These are phyloP conservation scores for Dillenia suffruticosa DNA, from an alignment of 164 flowering plant species.

Conservation along the genomic window DNA sequence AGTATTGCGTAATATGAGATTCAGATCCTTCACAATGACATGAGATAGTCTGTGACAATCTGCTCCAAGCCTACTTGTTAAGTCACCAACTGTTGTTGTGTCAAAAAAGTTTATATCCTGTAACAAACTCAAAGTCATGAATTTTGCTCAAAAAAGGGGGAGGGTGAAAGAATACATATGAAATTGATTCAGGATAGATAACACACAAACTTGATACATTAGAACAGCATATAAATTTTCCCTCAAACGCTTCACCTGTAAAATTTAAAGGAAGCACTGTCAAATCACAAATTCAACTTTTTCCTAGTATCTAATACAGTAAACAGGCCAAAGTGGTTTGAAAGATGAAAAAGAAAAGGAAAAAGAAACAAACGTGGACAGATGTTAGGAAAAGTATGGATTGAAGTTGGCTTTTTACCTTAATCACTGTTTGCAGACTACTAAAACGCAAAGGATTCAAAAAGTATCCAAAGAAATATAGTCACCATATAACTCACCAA, in stretches of 20 bases:
- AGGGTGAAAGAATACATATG: neutral
- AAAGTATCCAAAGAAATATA: too few relatives aligned
- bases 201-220: conserved; percentile 60
- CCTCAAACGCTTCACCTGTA: conserved; percentile 86
- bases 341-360: neutral
- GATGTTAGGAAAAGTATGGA: neutral
- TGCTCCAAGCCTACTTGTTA: conserved; percentile 92
- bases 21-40: conserved; percentile 91
- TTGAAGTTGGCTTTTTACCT: neutral
- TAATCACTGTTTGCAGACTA: too few relatives aligned
- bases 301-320: neutral
- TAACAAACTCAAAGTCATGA: conserved; percentile 14
- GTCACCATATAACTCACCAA: conserved; percentile 46
- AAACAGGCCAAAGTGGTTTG: too few relatives aligned
- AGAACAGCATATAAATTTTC: conserved; percentile 75
- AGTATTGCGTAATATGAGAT: conserved; percentile 66
- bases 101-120: conserved; percentile 94
- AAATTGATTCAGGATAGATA: neutral
- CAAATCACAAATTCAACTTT: neutral
- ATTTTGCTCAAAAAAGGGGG: neutral
- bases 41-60: conserved; percentile 96
- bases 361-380: neutral
- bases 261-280: conserved; percentile 8
- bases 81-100: conserved; percentile 78
- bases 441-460: too few relatives aligned